Conservation (phyloP, 2,329 filamentous ascomycete species). For the Anthostomella pinea region DNA sequence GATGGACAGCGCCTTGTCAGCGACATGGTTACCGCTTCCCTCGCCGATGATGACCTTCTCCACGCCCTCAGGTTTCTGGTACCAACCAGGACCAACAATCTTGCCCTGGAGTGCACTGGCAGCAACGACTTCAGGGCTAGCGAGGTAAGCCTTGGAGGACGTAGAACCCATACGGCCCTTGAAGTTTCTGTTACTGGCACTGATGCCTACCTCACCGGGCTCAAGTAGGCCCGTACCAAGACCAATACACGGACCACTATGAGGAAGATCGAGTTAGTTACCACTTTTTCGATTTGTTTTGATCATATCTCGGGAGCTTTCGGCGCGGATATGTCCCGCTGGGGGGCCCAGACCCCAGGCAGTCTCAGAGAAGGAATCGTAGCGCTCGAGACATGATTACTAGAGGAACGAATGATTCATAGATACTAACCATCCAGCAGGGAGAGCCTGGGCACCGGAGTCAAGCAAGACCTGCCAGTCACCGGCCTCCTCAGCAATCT, state of each 20-base stretch:
- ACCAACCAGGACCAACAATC: slow-evolving; percentile 76
- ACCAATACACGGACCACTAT: slow-evolving; percentile 85
- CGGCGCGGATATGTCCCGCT: no score
- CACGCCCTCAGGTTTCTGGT: slow-evolving; percentile 66
- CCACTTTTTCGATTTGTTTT: no score
- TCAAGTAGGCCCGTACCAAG: slow-evolving; percentile 75
- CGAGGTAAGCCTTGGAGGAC: slow-evolving; percentile 80
- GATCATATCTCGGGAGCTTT: no score
- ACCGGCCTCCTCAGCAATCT: slow-evolving; percentile 71
- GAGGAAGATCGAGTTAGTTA: no score
- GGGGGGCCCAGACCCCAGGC: no score
- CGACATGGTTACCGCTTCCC: slow-evolving; percentile 31
- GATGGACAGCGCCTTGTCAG: slow-evolving; percentile 63
- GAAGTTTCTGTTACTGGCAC: slow-evolving; percentile 83
- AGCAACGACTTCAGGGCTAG: slow-evolving; percentile 86
- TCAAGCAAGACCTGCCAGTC: slow-evolving; percentile 83
- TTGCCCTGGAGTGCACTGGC: slow-evolving; percentile 75
- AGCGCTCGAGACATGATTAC: no score
- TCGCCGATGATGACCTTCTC: slow-evolving; percentile 60
- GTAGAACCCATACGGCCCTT: slow-evolving; percentile 84
- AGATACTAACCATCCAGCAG: slow-evolving; percentile 38
- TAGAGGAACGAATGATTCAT: neutral
- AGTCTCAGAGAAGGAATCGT: no score
- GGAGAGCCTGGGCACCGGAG: slow-evolving; percentile 71
- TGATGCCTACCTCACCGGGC: slow-evolving; percentile 82